phyloP scores from a whole-genome alignment of 306 rosid species.

The Glycine soja region DNA sequence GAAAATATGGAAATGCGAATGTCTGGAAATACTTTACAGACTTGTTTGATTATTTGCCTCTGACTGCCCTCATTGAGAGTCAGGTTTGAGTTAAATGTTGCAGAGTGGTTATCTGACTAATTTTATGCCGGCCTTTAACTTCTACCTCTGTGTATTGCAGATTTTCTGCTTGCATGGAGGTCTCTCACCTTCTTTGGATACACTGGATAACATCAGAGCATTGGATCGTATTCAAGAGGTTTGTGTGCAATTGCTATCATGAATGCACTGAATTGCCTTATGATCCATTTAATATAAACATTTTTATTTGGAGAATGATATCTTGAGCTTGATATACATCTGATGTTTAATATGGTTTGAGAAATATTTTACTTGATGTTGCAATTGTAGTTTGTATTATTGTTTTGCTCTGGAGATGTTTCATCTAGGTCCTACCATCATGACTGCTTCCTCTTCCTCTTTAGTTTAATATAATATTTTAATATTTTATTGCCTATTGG shows the following conservation, averaged over 20 bases:
- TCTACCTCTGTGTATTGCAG: constrained; percentile 51
- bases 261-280: constrained; percentile 32
- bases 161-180: constrained; percentile 98
- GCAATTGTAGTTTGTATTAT: constrained; percentile 19
- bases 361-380: constrained; percentile 38
- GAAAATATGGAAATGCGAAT: constrained; percentile 98
- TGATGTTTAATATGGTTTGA: background rate
- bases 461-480: constrained; percentile 4
- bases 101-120: constrained; percentile 28
- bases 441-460: background rate
- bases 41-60: constrained; percentile 93
- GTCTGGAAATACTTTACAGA: constrained; percentile 96
- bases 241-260: constrained; percentile 34
- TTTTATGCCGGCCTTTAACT: constrained; percentile 49
- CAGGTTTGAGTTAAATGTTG: constrained; percentile 70
- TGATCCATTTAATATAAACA: constrained; percentile 31
- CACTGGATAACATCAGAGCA: constrained; percentile 89
- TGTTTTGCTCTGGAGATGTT: background rate
- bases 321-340: constrained; percentile 23
- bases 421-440: constrained; percentile 9
- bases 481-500: background rate
- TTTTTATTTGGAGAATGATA: constrained; percentile 11
- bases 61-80: constrained; percentile 97
- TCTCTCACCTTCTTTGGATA: constrained; percentile 96
- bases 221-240: constrained; percentile 98